Conservation (phyloP, 192 early-diverging fungal species). For the Jimgerdemannia lactiflua region DNA sequence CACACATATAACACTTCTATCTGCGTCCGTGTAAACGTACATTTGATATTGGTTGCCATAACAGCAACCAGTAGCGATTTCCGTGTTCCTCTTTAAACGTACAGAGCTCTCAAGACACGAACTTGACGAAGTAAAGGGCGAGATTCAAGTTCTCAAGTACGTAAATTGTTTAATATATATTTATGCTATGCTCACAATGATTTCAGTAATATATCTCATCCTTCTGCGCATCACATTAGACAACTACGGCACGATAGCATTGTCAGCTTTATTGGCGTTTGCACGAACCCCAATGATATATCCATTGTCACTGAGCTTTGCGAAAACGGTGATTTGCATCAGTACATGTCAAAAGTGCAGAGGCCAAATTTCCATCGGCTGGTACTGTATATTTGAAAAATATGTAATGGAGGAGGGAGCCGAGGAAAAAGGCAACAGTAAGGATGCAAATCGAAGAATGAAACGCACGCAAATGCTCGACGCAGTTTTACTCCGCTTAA, state of each 20-base stretch:
- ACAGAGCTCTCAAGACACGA: too few species aligned
- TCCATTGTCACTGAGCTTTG: slow-evolving; percentile 77
- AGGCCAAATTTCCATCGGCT: slow-evolving; percentile 63
- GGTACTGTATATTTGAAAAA: background rate
- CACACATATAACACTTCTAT: too few species aligned
- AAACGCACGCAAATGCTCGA: too few species aligned
- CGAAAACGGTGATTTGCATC: slow-evolving; percentile 72
- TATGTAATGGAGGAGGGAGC: too few species aligned
- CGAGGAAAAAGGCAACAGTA: too few species aligned
- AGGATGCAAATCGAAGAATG: too few species aligned
- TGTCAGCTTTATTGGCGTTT: slow-evolving; percentile 69
- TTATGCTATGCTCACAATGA: too few species aligned
- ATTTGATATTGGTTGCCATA: too few species aligned
- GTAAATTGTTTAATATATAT: background rate
- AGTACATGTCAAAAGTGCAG: slow-evolving; percentile 59
- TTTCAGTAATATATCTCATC: background rate
- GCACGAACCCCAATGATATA: slow-evolving; percentile 59
- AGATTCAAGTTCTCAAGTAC: slow-evolving; percentile 61
- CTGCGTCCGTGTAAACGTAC: too few species aligned
- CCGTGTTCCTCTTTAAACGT: too few species aligned
- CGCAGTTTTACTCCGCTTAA: too few species aligned
- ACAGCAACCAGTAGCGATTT: slow-evolving; percentile 67
- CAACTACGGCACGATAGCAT: slow-evolving; percentile 77
- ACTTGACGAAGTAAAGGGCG: too few species aligned
- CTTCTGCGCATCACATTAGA: slow-evolving; percentile 25